Evolutionary conservation across 176 grass and related monocot genomes (phyloP), one percentile per base, ranked within the genome.

Genomic region (Bothriochloa decipiens): DNA sequence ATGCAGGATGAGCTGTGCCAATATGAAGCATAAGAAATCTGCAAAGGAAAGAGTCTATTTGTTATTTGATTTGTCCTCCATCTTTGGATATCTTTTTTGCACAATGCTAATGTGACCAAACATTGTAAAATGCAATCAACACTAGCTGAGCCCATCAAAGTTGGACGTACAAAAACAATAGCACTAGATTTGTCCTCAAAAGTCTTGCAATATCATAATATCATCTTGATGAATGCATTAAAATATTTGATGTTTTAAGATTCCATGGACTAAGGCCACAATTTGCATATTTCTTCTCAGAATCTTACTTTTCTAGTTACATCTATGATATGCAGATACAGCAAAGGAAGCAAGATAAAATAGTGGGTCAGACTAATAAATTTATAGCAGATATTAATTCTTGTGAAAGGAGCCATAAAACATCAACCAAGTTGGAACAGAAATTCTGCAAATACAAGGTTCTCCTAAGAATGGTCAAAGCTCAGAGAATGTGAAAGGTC

Each of bases 21-120:
- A 80, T 49, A 77, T 92, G 88, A 80, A 92, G 77, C 72, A 95
- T 70, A 76, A 95, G 87, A 88, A 90, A 95, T 75, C 96, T 98
- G 91, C 77, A 79, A 49, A 75, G 28, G 75, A 65, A 79, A 78
- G 26, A 47, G n/a, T 77, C 62, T 74, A 62, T 68, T 77, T 86
- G 28, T 33, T 80, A 75, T 68, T 85, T 5, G 57, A 47, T 72
- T 23, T 82, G 29, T 64, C 40, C 32, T 18, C 9, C 6, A 40
- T 20, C 42, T 55, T 74, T 49, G 35, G 1, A 35, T 66, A 50
- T 37, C 32, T 36, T 39, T 81, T 81, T 26, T 37, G 3, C 33
- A 11, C 13, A 33, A 81, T 81, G 46, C 35, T 11, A 32, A 23
- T 57, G 22, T 11, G n/a, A 33, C 28, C 12, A 41, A 57, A 70